Evolutionary conservation across 306 rosid species (phyloP), one percentile per base, ranked within the genome.

Genomic region (Bauhinia variegata): DNA sequence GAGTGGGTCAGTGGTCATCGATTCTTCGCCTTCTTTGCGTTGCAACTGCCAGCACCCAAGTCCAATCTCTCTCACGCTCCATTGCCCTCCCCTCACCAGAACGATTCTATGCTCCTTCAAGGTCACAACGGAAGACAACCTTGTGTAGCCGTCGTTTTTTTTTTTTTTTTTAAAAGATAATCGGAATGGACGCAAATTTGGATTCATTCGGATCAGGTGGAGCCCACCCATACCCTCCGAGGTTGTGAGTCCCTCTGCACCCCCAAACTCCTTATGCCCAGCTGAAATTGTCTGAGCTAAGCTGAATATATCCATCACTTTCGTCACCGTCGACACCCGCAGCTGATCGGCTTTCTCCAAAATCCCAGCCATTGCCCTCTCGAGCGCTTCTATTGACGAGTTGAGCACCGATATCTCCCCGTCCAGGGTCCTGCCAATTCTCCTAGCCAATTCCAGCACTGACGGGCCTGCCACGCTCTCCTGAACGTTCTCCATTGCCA

Each of bases 281-380:
- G 30, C 65, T 86, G 91, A 65, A 80, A 80, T 73, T 14, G 65
- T 78, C 67, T 83, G 86, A 19, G 42, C 38, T 19, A 71, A 48
- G 0, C 23, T 65, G 10, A 80, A 55, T 11, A 80, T 57, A 65
- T 18, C 82, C 54, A 80, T 54, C 42, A 63, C 68, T 43, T 56
- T 70, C 64, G 39, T 80, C 80, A 65, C 72, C 2, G 78, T 70
- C 4, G 71, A 58, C 1, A 59, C 46, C 0, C 86, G 59, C 3
- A 78, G 73, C 52, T 16, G 11, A 0, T 83, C 68, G 0, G 79
- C 86, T 30, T 42, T 55, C 55, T 80, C 47, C 0, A 23, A 32
- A 57, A 80, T 65, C 7, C 30, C 51, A 12, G 33, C 19, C 68
- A 80, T 69, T 4, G 55, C 78, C 12, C 8, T 32, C 70, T 67